A percentile compares a stretch with the other conserved stretches of the same genome.
Conservation (phyloP, 345 rosid species). For the Brassica nigra region DNA sequence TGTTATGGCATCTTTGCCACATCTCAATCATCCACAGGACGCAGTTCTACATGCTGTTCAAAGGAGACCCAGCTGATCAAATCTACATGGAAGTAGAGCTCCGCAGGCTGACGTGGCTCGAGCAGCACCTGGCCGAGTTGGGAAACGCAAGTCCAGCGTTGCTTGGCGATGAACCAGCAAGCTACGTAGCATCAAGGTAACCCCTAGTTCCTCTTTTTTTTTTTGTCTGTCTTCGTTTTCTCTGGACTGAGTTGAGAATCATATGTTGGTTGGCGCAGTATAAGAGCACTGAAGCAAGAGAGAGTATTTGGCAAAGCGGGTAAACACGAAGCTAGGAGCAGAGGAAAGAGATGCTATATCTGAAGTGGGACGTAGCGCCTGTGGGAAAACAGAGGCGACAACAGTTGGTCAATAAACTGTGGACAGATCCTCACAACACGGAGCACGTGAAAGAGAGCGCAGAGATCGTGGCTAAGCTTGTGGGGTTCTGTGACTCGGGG, state of each 20-base stretch:
- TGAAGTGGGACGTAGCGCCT: conserved; percentile 81
- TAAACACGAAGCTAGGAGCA: conserved; percentile 63
- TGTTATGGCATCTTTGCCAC: conserved; percentile 98
- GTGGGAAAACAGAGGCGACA: conserved; percentile 84
- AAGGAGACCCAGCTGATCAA: conserved; percentile 81
- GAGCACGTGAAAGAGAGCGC: conserved; percentile 79
- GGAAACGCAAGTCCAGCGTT: conserved; percentile 98
- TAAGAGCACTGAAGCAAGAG: conserved; percentile 84
- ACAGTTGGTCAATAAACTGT: conserved; percentile 80
- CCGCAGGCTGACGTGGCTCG: conserved; percentile 82
- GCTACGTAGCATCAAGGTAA: conserved; percentile 82
- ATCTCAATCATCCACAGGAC: conserved; percentile 88
- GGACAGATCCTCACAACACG: conserved; percentile 84
- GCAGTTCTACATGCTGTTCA: conserved; percentile 78
- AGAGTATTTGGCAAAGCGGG: conserved; percentile 82
- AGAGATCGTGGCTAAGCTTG: conserved; percentile 76
- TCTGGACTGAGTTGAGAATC: conserved; percentile 10
- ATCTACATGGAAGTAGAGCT: conserved; percentile 95
- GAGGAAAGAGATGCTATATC: conserved; percentile 80
- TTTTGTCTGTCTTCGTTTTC: not conserved
- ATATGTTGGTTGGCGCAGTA: conserved; percentile 44
- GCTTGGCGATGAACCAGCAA: conserved; percentile 88
- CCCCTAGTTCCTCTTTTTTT: not conserved
- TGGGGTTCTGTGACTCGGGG: conserved; percentile 81
- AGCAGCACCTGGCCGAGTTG: conserved; percentile 88